Evolutionary conservation across 202 grass and related monocot species (phyloP), one percentile per base, ranked within the genome.

Genomic region (Carex sylvatica): DNA sequence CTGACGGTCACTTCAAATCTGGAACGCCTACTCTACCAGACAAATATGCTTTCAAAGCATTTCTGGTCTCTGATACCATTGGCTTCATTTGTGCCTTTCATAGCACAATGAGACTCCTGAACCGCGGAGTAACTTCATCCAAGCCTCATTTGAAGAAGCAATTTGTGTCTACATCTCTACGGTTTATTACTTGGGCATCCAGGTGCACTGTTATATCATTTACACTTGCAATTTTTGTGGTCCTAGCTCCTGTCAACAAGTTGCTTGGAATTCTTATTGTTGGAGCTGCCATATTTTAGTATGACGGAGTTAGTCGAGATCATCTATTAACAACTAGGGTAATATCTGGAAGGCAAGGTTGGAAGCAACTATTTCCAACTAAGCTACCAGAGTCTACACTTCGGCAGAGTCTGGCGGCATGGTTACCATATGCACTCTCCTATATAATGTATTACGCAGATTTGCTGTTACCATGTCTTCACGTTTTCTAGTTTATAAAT

Each of bases 41-140:
- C 1, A 42, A 47, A 28, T 82, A 85, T 35, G n/a, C 68, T 40
- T 88, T 88, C 4, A 62, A 58, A 1, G 78, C 78, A 18, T 88
- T 88, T 65, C 62, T 88, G 3, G 70, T 88, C 22, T 46, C 78
- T 42, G 80, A 82, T 60, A 77, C 60, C 7, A 28, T 88, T 4
- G 83, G 78, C 2, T 88, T 88, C 33, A 9, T 82, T 6, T 76
- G 68, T 3, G 54, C 83, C 23, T 65, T 65, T 28, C 26, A 65
- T 31, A 31, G 26, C 62, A 65, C 62, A 14, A 28, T 65, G 6
- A 15, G 30, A 31, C 62, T 65, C 62, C 23, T 65, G 4, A 33
- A 33, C 26, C 62, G 26, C 9, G 62, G 62, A 15, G 62, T 65
- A 65, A 65, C 62, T 65, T 65, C 62, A 30, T 30, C 24, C 14